These are phyloP conservation scores for Rhodosporidiobolus sp. DNA, from an alignment of 768 basidiomycete species.

Conservation along the genomic window DNA sequence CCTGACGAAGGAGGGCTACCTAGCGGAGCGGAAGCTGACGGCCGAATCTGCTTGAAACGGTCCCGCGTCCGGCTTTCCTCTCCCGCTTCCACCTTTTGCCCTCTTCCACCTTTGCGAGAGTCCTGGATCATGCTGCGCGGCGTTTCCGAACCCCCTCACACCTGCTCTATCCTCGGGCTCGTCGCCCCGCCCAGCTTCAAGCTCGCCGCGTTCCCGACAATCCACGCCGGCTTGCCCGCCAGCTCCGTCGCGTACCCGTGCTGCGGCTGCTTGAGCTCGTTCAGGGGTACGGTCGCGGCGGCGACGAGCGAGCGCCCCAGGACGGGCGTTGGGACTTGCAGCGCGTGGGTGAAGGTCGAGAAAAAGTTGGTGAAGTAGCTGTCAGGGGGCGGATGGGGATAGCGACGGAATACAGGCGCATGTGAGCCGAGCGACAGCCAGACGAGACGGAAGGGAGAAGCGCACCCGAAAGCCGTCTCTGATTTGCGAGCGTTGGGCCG, in stretches of 20 bases:
- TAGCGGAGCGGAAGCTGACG: not conserved
- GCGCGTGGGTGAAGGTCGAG: not conserved
- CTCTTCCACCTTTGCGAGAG: too few relatives aligned
- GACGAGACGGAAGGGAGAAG: not conserved
- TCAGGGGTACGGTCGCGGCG: not conserved
- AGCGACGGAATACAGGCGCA: too few relatives aligned
- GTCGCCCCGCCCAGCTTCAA: too few relatives aligned
- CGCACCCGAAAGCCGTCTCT: slow-evolving; percentile 56
- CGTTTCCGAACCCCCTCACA: too few relatives aligned
- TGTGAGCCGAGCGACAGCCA: not conserved
- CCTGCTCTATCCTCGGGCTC: too few relatives aligned
- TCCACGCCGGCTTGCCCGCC: too few relatives aligned
- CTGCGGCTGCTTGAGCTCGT: not conserved
- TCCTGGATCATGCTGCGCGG: too few relatives aligned
- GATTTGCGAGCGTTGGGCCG: slow-evolving; percentile 51
- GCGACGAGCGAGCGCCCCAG: slow-evolving; percentile 22
- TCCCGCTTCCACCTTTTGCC: too few relatives aligned
- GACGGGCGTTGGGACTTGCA: slow-evolving; percentile 17
- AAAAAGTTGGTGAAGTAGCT: slow-evolving; percentile 11
- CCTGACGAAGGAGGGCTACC: not conserved
- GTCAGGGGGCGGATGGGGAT: not conserved
- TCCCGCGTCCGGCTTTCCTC: too few relatives aligned
- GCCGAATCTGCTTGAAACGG: slow-evolving; percentile 7
- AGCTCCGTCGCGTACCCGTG: too few relatives aligned
- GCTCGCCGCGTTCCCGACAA: too few relatives aligned